Percentiles rank a stretch among this genome's conserved stretches.
These are phyloP conservation scores for Skeletonema menzelii DNA, from an alignment of 108 stramenopile genomes.

Conservation along the genomic window DNA sequence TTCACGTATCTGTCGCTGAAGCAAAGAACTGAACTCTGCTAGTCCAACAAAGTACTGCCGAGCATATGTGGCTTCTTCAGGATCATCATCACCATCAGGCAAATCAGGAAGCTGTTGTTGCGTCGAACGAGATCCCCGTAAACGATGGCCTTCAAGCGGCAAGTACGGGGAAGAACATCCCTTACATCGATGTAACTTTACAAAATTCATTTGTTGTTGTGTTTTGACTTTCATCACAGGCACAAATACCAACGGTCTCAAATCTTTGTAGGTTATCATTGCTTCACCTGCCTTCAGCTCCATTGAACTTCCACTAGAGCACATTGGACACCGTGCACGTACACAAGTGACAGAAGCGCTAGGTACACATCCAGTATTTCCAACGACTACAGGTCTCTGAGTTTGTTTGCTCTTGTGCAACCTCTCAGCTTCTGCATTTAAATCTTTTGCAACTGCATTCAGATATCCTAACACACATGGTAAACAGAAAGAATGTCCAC, in stretches of 20 bases:
- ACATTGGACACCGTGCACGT: slow-evolving; percentile 39
- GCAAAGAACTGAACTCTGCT: slow-evolving; percentile 17
- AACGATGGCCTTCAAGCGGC: slow-evolving; percentile 32
- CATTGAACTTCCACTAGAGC: slow-evolving; percentile 25
- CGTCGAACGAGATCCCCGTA: slow-evolving; percentile 5
- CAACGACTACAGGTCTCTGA: slow-evolving; percentile 6
- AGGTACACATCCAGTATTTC: slow-evolving; percentile 5
- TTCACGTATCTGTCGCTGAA: slow-evolving; percentile 28
- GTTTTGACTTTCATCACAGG: slow-evolving; percentile 31
- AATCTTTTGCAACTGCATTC: slow-evolving; percentile 39
- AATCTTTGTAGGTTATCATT: slow-evolving; percentile 52
- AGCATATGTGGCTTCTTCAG: slow-evolving; percentile 38
- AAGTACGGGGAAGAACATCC: slow-evolving; percentile 64
- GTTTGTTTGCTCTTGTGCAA: slow-evolving; percentile 24
- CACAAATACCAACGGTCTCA: slow-evolving; percentile 58
- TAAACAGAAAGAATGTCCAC: slow-evolving; percentile 79
- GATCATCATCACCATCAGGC: slow-evolving; percentile 37
- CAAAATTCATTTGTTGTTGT: slow-evolving; percentile 41
- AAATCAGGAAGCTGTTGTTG: slow-evolving; percentile 15
- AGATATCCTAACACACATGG: slow-evolving; percentile 72
- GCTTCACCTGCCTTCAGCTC: slow-evolving; percentile 33
- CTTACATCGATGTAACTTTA: slow-evolving; percentile 63
- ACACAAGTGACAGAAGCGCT: slow-evolving; percentile 29
- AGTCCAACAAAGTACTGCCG: slow-evolving; percentile 34
- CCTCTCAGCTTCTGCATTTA: slow-evolving; percentile 28